phyloP scores from a whole-genome alignment of 805 yeast species.

The Danielozyma ontarioensis region DNA sequence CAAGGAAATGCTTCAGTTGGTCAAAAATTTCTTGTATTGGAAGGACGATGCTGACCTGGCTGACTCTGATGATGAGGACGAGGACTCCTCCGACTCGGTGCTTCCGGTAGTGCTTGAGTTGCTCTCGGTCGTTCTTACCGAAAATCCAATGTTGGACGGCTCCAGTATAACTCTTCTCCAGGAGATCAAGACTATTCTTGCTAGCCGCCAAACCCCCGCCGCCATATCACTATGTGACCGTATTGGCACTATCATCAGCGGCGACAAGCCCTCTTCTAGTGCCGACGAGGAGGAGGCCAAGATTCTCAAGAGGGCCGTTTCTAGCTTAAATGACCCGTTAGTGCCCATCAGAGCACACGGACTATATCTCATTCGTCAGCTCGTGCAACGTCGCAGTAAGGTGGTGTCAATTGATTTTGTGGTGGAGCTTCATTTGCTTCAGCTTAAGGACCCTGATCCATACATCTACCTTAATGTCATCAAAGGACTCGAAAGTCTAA shows the following conservation, averaged over 20 bases:
- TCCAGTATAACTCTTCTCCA: constrained; percentile 21
- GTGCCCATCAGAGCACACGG: constrained; percentile 90
- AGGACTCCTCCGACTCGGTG: constrained; percentile 10
- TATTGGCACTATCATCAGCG: constrained; percentile 22
- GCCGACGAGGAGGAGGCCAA: constrained; percentile 31
- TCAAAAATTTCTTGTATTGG: constrained; percentile 16
- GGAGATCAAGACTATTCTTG: constrained; percentile 20
- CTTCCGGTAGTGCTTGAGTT: constrained; percentile 29
- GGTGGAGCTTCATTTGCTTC: constrained; percentile 55
- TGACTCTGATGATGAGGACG: constrained; percentile 25
- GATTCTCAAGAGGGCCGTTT: constrained; percentile 53
- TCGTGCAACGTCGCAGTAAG: constrained; percentile 46
- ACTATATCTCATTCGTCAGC: constrained; percentile 52
- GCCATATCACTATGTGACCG: constrained; percentile 23
- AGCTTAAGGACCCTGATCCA: constrained; percentile 76
- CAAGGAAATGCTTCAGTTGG: constrained; percentile 45
- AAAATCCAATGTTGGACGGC: constrained; percentile 22
- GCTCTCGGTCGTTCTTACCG: constrained; percentile 31
- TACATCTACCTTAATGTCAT: constrained; percentile 81
- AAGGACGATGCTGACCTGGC: constrained; percentile 13
- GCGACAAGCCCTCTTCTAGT: constrained; percentile 15
- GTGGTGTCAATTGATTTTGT: constrained; percentile 51
- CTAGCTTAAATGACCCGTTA: constrained; percentile 66
- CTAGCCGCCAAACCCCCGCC: constrained; percentile 7
- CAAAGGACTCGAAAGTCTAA: constrained; percentile 63